Conservation (phyloP, 352 stramenopile species). For the Phytophthora lateralis region DNA sequence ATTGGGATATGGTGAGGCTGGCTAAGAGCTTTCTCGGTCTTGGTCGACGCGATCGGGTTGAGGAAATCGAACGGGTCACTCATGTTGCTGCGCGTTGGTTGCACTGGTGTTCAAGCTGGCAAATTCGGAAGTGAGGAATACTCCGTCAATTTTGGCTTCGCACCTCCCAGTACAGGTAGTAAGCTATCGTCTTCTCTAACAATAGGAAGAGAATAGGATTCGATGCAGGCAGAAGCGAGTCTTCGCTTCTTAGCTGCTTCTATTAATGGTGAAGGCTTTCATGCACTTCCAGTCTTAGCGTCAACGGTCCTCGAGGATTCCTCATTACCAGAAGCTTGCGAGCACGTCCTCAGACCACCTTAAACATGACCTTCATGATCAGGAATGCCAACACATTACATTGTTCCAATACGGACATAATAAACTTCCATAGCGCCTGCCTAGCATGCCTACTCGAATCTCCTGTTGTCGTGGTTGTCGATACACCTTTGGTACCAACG, state of each 20-base stretch:
- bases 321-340: not conserved
- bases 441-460: conserved; percentile 21
- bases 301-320: conserved; percentile 7
- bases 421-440: conserved; percentile 32
- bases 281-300: not conserved
- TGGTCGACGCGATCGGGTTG: conserved; percentile 76
- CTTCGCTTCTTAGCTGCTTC: conserved; percentile 21
- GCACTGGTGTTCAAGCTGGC: conserved; percentile 17
- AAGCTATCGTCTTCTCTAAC: conserved; percentile 7
- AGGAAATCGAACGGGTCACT: conserved; percentile 80
- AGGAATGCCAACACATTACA: conserved; percentile 15
- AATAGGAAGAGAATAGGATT: conserved; percentile 22
- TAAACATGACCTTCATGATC: conserved; percentile 1
- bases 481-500: conserved; percentile 24
- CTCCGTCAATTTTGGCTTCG: not conserved
- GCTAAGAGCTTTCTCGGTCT: conserved; percentile 48
- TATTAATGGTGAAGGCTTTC: conserved; percentile 2
- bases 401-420: conserved; percentile 28
- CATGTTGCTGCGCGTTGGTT: conserved; percentile 36
- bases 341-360: no score
- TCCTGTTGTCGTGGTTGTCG: conserved; percentile 16
- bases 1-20: conserved; percentile 26
- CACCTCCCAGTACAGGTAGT: no score
- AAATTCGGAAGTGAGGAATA: conserved; percentile 23
- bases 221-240: not conserved